Base-by-base conservation (phyloP, 2,329 filamentous ascomycete species). In the Penicillium janthinellum region DNA sequence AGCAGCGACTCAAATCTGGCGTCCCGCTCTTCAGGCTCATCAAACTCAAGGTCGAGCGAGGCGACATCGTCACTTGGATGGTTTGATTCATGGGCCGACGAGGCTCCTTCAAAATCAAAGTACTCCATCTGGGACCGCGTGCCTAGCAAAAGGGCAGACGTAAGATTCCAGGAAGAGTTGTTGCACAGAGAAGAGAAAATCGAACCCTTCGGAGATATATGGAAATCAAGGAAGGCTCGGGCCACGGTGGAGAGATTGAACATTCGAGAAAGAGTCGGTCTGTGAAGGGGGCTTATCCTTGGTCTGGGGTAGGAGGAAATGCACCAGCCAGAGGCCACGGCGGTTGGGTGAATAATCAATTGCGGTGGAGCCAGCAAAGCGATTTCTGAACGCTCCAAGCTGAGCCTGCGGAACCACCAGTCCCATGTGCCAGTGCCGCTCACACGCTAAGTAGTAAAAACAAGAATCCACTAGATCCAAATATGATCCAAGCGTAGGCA, bases 91-190 rank as follows among this genome's bases (percentile, higher is more conserved):
- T 72, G 66, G 52, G 63, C 63, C 25, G 66, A 73, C 20, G 78
- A 78, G 37, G 79, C 79, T 58, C 77, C 75, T 60, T 81, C 77
- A 60, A 81, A 81, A 61, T 81, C 73, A 63, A 81, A 81, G 68
- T 79, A 81, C 66, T 81, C 79, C 79, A 81, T 56, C 10, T 48
- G 12, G 45, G n/a, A 17, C 45, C 49, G 34, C 41, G 52, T 25
- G 41, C 25, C 25, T 37, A 25, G 28, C 37, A n/a, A 54, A 22
- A 38, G 17, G 17, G 28, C 57, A 45, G 47, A 20, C 28, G 45
- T 45, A 14, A 51, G 31, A n/a, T 20, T 54, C 25, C 22, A 35
- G 17, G 15, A 47, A 35, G 37, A 59, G 5, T 20, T 28, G 35
- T 28, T 54, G 39, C 38, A 47, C 52, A 34, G 41, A 37, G 25